phyloP scores from a whole-genome alignment of 768 basidiomycete species.

The Lactarius deliciosus region DNA sequence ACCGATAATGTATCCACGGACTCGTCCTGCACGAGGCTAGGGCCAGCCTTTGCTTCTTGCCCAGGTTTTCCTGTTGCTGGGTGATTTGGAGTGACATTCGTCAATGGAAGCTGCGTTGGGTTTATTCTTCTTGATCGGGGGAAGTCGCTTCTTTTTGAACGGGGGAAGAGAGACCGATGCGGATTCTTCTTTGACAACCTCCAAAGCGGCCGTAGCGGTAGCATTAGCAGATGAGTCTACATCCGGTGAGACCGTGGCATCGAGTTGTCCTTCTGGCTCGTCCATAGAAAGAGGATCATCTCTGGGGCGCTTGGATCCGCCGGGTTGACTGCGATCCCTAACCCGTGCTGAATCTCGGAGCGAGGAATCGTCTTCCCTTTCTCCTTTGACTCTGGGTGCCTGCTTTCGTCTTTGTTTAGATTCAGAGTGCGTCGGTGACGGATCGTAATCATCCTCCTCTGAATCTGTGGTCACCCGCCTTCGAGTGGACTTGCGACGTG shows the following conservation, averaged over 20 bases:
- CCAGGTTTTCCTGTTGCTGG: conserved; percentile 9
- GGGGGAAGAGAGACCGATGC: conserved; percentile 25
- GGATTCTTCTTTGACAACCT: conserved; percentile 24
- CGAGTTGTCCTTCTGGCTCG: conserved; percentile 19
- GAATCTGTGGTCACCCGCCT: conserved; percentile 25
- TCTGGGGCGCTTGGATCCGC: conserved; percentile 23
- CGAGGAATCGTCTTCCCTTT: conserved; percentile 19
- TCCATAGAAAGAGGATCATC: conserved; percentile 21
- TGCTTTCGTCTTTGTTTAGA: conserved; percentile 23
- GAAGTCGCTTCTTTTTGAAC: conserved; percentile 30
- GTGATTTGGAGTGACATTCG: conserved; percentile 10
- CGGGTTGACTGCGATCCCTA: conserved; percentile 20
- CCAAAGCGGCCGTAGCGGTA: conserved; percentile 10
- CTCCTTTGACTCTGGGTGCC: conserved; percentile 18
- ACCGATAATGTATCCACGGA: conserved; percentile 22
- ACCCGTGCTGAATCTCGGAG: conserved; percentile 7
- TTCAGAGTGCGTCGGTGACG: conserved; percentile 20
- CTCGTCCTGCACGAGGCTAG: conserved; percentile 9
- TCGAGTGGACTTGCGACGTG: conserved; percentile 25
- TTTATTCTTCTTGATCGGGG: conserved; percentile 30
- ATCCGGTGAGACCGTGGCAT: conserved; percentile 15
- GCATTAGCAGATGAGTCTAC: conserved; percentile 14
- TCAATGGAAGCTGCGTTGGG: conserved; percentile 12
- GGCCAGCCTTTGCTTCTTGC: conserved; percentile 11
- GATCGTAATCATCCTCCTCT: conserved; percentile 26